A percentile compares a stretch with the other conserved stretches of the same genome.
These are phyloP conservation scores for Nannochloropsis granulata DNA, from an alignment of 108 stramenopile species.

Conservation along the genomic window DNA sequence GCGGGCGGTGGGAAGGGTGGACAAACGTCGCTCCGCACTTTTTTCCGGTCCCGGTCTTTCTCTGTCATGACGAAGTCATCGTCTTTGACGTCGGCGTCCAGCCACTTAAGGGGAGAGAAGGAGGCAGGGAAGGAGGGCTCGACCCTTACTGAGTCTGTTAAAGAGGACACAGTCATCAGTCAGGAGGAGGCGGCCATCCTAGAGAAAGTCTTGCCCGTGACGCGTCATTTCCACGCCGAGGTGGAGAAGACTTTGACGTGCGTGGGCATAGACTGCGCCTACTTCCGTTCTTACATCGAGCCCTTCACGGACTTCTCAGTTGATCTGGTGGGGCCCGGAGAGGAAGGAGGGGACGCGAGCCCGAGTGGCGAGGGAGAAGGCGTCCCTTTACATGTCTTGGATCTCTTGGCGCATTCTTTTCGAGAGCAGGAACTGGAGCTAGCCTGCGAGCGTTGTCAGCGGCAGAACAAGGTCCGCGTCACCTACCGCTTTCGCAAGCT, in stretches of 20 bases:
- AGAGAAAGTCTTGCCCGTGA: not conserved
- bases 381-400: not conserved
- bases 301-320: conserved; percentile 12
- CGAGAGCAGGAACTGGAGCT: conserved; percentile 5
- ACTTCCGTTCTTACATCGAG: conserved; percentile 4
- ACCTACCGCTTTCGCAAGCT: conserved; percentile 1
- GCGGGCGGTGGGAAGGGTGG: not conserved
- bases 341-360: not conserved
- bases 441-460: conserved; percentile 9
- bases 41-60: not conserved
- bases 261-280: not conserved
- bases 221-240: conserved; percentile 16
- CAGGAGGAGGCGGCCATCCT: not conserved
- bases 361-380: not conserved
- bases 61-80: not conserved
- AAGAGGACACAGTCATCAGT: not conserved
- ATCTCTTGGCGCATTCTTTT: not conserved
- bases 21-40: not conserved
- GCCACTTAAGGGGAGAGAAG: not conserved
- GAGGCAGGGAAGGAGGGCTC: not conserved
- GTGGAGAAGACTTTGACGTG: conserved; percentile 12
- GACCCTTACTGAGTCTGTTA: not conserved
- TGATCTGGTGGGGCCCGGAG: not conserved
- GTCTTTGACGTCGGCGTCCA: not conserved
- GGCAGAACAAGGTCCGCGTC: not conserved